Evolutionary conservation across 768 basidiomycete genomes (phyloP).

Genomic region (Amanita jacksonii): DNA sequence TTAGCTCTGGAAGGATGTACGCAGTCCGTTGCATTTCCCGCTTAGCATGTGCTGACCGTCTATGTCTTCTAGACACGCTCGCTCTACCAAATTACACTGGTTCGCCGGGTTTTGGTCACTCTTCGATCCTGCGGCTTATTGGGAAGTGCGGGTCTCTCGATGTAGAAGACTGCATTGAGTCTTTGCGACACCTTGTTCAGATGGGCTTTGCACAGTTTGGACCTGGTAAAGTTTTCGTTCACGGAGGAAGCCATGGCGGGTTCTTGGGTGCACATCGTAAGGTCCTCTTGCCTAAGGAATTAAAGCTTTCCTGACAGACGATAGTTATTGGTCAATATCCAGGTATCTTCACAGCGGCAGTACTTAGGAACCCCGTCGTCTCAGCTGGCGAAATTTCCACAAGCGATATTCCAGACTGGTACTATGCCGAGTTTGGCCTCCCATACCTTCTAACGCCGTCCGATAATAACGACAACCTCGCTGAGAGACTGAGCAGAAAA

Average conservation of each 20-base stretch:
- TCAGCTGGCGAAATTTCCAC: slow-evolving; percentile 44
- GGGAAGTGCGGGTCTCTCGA: slow-evolving; percentile 58
- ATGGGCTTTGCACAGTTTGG: slow-evolving; percentile 40
- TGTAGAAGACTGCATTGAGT: slow-evolving; percentile 53
- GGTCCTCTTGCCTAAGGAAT: slow-evolving; percentile 14
- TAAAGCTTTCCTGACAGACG: background rate
- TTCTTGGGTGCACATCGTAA: slow-evolving; percentile 50
- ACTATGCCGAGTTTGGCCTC: slow-evolving; percentile 37
- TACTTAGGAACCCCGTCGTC: slow-evolving; percentile 63
- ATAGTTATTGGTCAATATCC: slow-evolving; percentile 58
- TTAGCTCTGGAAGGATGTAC: slow-evolving; percentile 55
- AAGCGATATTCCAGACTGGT: slow-evolving; percentile 69
- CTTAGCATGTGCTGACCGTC: background rate
- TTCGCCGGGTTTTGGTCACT: slow-evolving; percentile 56
- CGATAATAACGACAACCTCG: too few relatives aligned
- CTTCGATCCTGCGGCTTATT: slow-evolving; percentile 40
- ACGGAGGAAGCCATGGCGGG: slow-evolving; percentile 67
- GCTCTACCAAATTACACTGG: slow-evolving; percentile 62
- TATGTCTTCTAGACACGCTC: slow-evolving; percentile 33
- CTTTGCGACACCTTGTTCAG: slow-evolving; percentile 39
- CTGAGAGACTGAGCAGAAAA: too few relatives aligned
- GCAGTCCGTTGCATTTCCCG: slow-evolving; percentile 13
- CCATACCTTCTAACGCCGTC: slow-evolving; percentile 25
- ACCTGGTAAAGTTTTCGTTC: slow-evolving; percentile 42
- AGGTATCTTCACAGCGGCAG: slow-evolving; percentile 49